A percentile compares a stretch with the other conserved stretches of the same genome.
Evolutionary conservation across 495 filamentous ascomycete species (phyloP).

Genomic region (Talaromyces nanjingensis): DNA sequence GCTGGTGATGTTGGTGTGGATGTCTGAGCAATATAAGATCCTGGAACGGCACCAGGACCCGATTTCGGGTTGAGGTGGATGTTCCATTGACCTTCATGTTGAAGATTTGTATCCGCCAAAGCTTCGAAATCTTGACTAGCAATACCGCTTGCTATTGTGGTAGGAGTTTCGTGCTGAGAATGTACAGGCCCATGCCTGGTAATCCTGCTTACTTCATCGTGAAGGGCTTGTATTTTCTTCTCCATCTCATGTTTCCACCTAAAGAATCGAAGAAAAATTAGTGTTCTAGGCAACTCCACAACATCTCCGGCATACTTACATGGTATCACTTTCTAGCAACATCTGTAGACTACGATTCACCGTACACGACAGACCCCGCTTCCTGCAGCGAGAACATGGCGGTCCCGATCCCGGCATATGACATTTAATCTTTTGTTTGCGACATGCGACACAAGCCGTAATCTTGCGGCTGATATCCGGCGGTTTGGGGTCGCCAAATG

Average conservation of each 20-base stretch:
- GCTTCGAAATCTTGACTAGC: background rate
- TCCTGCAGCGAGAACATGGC: constrained; percentile 11
- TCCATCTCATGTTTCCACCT: constrained; percentile 1
- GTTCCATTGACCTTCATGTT: background rate
- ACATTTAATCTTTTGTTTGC: constrained; percentile 15
- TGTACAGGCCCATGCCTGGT: background rate
- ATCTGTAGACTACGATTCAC: constrained; percentile 13
- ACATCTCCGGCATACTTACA: constrained; percentile 4
- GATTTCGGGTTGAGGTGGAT: background rate
- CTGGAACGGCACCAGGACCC: background rate
- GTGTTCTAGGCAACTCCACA: background rate
- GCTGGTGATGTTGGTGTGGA: background rate
- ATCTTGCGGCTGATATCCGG: constrained; percentile 19
- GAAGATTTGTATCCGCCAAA: background rate
- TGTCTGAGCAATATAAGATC: background rate
- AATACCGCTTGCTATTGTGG: background rate
- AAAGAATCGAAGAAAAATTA: background rate
- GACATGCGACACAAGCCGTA: constrained; percentile 17
- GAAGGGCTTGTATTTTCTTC: background rate
- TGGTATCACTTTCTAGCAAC: constrained; percentile 9
- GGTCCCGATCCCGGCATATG: constrained; percentile 7
- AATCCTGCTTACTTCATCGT: background rate
- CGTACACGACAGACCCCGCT: constrained; percentile 10
- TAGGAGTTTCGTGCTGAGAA: background rate
- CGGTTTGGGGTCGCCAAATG: constrained; percentile 16